Conservation (phyloP, 352 stramenopile genomes). For the Phytophthora multivora region DNA sequence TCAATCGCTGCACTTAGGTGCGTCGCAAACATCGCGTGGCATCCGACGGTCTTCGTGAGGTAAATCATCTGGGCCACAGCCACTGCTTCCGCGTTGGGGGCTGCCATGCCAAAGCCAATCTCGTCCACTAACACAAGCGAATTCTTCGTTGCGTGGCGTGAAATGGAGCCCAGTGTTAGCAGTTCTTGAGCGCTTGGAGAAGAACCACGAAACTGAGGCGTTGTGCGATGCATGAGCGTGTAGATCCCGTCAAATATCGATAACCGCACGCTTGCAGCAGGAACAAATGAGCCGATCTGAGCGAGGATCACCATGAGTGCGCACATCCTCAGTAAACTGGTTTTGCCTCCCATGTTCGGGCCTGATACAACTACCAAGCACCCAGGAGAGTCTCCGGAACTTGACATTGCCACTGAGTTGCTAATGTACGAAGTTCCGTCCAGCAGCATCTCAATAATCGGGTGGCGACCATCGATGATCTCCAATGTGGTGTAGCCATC, state of each 20-base stretch:
- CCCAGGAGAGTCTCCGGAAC: constrained; percentile 7
- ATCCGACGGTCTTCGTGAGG: constrained; percentile 33
- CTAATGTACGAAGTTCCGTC: constrained; percentile 40
- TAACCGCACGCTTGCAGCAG: constrained; percentile 41
- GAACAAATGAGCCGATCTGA: constrained; percentile 71
- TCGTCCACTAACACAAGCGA: constrained; percentile 57
- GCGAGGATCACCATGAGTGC: constrained; percentile 68
- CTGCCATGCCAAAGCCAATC: constrained; percentile 45
- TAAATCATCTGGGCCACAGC: constrained; percentile 34
- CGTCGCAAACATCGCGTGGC: constrained; percentile 44
- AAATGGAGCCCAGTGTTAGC: constrained; percentile 34
- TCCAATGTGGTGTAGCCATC: constrained; percentile 30
- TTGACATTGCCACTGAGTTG: constrained; percentile 38
- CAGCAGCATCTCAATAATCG: constrained; percentile 56
- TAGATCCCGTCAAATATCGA: constrained; percentile 69
- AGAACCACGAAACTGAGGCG: background rate
- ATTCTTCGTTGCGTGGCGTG: constrained; percentile 24
- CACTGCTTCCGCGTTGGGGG: constrained; percentile 26
- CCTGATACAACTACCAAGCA: constrained; percentile 66
- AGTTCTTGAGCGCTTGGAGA: constrained; percentile 19
- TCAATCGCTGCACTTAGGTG: constrained; percentile 37
- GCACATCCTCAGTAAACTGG: constrained; percentile 63
- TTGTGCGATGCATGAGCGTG: constrained; percentile 64
- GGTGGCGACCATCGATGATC: constrained; percentile 61
- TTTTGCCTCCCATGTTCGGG: constrained; percentile 89